These are phyloP conservation scores for Nitzschia putrida DNA, from an alignment of 108 stramenopile species.

Conservation along the genomic window DNA sequence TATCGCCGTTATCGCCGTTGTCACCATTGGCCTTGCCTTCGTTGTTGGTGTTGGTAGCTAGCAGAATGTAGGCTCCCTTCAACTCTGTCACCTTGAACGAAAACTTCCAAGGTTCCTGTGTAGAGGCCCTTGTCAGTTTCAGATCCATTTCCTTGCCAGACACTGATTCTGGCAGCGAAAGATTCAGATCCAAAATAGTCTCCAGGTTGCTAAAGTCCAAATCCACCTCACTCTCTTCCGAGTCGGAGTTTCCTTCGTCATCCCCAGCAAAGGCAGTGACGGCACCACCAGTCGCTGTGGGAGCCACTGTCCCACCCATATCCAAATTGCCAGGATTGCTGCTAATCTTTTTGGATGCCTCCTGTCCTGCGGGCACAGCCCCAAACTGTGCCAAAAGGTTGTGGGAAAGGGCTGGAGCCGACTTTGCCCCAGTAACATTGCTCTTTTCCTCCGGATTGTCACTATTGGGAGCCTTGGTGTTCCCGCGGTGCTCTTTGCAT, in stretches of 20 bases:
- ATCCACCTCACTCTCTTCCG: conserved; percentile 9
- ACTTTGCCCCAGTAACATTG: not conserved
- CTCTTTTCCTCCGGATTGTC: not conserved
- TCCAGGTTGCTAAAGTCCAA: not conserved
- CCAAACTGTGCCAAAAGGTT: conserved; percentile 36
- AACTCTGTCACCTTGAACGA: not conserved
- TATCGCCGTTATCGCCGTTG: too few relatives aligned
- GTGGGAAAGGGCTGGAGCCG: conserved; percentile 11
- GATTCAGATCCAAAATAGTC: not conserved
- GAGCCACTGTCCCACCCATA: conserved; percentile 16
- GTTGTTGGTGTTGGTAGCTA: not conserved
- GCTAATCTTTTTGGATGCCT: not conserved
- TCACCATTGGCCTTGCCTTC: too few relatives aligned
- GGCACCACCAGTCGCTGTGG: not conserved
- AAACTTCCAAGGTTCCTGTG: not conserved
- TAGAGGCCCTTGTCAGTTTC: not conserved
- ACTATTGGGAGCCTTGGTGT: not conserved
- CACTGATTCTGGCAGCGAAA: not conserved
- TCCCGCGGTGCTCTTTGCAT: conserved; percentile 37
- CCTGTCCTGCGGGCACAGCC: not conserved
- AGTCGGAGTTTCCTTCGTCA: not conserved
- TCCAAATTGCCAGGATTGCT: conserved; percentile 30
- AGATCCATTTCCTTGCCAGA: not conserved
- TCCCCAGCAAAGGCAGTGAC: not conserved
- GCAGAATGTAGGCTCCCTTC: not conserved